A percentile compares a stretch with the other conserved stretches of the same genome.
These are phyloP conservation scores for Ophiobolus disseminans DNA, from an alignment of 2,329 filamentous ascomycete species.

Conservation along the genomic window DNA sequence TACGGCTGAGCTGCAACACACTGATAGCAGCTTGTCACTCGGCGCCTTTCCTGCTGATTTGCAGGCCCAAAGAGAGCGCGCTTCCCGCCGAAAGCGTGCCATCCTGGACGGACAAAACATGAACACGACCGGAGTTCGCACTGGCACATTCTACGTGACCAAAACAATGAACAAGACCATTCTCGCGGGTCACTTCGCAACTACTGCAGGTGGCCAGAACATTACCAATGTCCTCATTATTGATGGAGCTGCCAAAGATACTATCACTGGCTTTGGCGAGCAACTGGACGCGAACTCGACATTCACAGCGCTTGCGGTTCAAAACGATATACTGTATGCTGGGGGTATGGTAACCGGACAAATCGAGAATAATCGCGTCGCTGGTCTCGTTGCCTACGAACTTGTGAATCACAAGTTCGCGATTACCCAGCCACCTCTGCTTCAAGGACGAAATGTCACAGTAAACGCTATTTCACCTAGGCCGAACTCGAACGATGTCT, in stretches of 20 bases:
- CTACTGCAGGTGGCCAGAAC: constrained; percentile 71
- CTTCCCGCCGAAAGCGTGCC: constrained; percentile 51
- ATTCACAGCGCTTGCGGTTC: constrained; percentile 69
- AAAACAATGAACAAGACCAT: constrained; percentile 81
- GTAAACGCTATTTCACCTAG: constrained; percentile 80
- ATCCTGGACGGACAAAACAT: constrained; percentile 52
- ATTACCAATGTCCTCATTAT: constrained; percentile 85
- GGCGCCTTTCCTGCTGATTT: constrained; percentile 54
- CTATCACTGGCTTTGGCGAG: constrained; percentile 72
- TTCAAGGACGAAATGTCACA: constrained; percentile 72
- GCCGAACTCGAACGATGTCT: constrained; percentile 75
- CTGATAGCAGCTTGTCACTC: constrained; percentile 39
- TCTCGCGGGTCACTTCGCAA: constrained; percentile 84
- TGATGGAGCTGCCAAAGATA: constrained; percentile 72
- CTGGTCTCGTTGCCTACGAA: constrained; percentile 82
- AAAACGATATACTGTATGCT: constrained; percentile 69
- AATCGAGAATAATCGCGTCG: constrained; percentile 67
- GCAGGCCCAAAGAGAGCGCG: constrained; percentile 35
- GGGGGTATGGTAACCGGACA: constrained; percentile 81
- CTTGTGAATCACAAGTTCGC: constrained; percentile 68
- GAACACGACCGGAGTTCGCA: constrained; percentile 71
- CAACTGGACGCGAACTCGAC: constrained; percentile 75
- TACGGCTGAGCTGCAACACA: constrained; percentile 68
- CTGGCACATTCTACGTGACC: constrained; percentile 77
- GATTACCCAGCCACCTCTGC: constrained; percentile 73